Evolutionary conservation across 1,284 basidiomycete genomes (phyloP), one percentile per base, ranked within the genome.

Genomic region (Pulchroboletus neoregius): DNA sequence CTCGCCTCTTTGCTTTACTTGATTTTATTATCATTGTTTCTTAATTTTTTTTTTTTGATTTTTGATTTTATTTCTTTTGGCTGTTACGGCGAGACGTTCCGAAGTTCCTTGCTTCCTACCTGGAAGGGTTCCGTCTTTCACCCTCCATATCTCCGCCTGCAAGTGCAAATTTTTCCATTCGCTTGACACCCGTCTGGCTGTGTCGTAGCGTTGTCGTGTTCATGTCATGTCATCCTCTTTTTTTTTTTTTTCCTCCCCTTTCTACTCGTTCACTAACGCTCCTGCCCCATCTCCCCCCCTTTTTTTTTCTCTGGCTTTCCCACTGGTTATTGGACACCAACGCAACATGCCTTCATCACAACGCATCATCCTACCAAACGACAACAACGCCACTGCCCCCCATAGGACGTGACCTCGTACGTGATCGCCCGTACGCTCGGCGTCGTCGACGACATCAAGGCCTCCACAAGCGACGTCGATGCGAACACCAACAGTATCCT

Each of bases 341-440:
- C 13, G 24, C 24, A 26, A 40, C 30, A 37, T 36, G 26, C 16
- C 36, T 33, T 51, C 41, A 18, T 23, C 37, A 33, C 40, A 11
- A 12, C 32, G 1, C 9, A 16, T 16, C 11, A 33, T 18, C 32
- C 32, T 33, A 33, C 18, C 16, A 18, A 20, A 13, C 12, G 1
- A 34, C 11, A 5, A 33, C n/a, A 10, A 16, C 7, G 9, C 13
- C 34, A 11, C 22, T 6, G 6, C 5, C 5, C 26, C 15, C n/a
- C 15, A 16, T 55, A 90, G 87, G 87, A 90, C 61, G 79, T 90
- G 45, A 72, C 79, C 6, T 85, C 87, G n/a, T 90, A 90, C 57
- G 78, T 80, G 45, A 84, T 90, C 58, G 87, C 84, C n/a, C 81
- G 87, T 49, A 89, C 86, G 5, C 73, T 90, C 37, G 87, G 87